Conservation (phyloP, 805 yeast species). For the Starmerella vitae region DNA sequence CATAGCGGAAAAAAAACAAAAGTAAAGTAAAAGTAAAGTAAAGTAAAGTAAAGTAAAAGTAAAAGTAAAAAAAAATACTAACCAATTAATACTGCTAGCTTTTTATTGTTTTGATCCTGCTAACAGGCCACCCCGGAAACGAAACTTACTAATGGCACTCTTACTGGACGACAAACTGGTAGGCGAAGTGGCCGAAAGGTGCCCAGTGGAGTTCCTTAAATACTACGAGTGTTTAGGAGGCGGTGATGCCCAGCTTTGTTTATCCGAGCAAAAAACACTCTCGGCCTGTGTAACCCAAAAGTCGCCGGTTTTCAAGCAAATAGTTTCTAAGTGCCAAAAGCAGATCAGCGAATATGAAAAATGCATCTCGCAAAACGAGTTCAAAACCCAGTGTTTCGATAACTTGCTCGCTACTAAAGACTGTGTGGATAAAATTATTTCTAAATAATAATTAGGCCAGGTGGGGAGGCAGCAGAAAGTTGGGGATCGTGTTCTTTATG, state of each 20-base stretch:
- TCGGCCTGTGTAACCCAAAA: constrained; percentile 47
- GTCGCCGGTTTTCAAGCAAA: constrained; percentile 61
- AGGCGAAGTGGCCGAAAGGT: constrained; percentile 61
- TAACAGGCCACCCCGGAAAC: too few relatives aligned
- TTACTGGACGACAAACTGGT: constrained; percentile 57
- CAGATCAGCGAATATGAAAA: constrained; percentile 49
- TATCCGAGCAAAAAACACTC: constrained; percentile 41
- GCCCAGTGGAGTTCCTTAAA: constrained; percentile 59
- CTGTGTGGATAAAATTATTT: constrained; percentile 38
- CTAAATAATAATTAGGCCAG: constrained; percentile 35
- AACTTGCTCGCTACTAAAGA: constrained; percentile 44
- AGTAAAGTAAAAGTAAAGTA: too few relatives aligned
- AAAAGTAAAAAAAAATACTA: too few relatives aligned
- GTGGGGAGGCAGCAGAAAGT: constrained; percentile 88
- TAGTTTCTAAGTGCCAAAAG: constrained; percentile 47
- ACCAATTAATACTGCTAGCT: too few relatives aligned
- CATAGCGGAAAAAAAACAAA: too few relatives aligned
- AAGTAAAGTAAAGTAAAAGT: too few relatives aligned
- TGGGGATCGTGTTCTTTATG: constrained; percentile 88
- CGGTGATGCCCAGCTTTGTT: constrained; percentile 41
- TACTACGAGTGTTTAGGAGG: constrained; percentile 60
- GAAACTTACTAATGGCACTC: constrained; percentile 33
- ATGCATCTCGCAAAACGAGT: constrained; percentile 41
- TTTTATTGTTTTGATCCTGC: too few relatives aligned
- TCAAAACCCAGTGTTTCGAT: constrained; percentile 40